Conservation (phyloP, 345 rosid species). For the Lepidium africanum region DNA sequence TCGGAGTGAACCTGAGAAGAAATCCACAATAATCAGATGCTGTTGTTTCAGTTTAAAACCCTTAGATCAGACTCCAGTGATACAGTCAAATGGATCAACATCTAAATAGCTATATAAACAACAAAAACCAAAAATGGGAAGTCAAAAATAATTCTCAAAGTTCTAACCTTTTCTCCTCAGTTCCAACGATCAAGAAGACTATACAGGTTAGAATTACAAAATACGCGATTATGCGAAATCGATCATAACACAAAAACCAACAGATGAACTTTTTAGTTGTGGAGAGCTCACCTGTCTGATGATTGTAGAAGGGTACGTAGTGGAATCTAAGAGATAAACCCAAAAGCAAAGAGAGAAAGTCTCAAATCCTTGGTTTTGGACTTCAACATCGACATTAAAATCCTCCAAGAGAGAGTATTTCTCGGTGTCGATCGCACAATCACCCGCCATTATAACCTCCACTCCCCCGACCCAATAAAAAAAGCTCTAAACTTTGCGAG, state of each 20-base stretch:
- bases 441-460: conserved; percentile 31
- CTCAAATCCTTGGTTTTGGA: conserved; percentile 28
- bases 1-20: conserved; percentile 40
- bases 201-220: neutral
- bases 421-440: conserved; percentile 26
- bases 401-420: conserved; percentile 45
- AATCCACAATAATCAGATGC: neutral
- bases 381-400: conserved; percentile 38
- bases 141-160: neutral
- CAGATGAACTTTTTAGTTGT: neutral
- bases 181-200: neutral
- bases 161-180: neutral
- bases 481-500: conserved; percentile 9
- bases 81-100: neutral
- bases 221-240: neutral
- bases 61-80: neutral
- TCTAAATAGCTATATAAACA: neutral
- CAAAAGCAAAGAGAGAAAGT: conserved; percentile 53
- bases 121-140: neutral
- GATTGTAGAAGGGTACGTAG: conserved; percentile 43
- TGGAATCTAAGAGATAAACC: conserved; percentile 54
- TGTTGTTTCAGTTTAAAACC: neutral
- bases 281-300: conserved; percentile 44
- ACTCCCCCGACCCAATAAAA: neutral
- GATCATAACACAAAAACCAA: neutral